Base-by-base conservation (phyloP, 1,284 basidiomycete species). In the Melampsora americana region DNA sequence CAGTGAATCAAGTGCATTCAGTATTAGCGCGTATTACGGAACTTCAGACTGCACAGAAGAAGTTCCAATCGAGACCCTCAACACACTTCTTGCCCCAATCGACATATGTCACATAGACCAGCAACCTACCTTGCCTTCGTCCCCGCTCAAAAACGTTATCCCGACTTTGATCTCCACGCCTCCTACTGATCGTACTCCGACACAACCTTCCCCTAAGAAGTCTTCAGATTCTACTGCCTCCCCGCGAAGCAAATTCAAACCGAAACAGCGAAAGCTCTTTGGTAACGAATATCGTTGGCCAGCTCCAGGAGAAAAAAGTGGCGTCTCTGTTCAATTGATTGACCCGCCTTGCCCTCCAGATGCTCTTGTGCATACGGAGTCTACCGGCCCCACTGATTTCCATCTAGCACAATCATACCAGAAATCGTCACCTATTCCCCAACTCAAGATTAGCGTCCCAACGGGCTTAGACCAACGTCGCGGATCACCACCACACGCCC, bases 21-120 rank as follows among this genome's bases (percentile, higher is more conserved):
- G 62, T 16, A 66, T 74, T 30, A 74, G 71, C 39, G 71, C 65
- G 71, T 74, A 74, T n/a, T 74, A 74, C 59, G 71, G 71, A 44
- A 74, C 48, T 44, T 59, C 64, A 59, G 71, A 74, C 32, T 66
- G 71, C 56, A 65, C 71, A n/a, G 71, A 65, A 16, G 50, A 74
- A 44, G 5, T 42, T 35, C 64, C 64, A 7, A 66, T 53, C 50
- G 48, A 66, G 71, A 46, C 70, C 23, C 56, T 74, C 35, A 65
- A 74, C 44, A 44, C 71, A 60, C 50, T 74, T 9, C 32, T 66
- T 46, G 65, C 64, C 28, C 71, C 62, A 50, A 42, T 50, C 46
- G 59, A 71, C 42, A 69, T 60, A 20, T 35, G 39, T 28, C 12
- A 59, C 56, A 48, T 65, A 35, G 23, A 28, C 62, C 39, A 66